phyloP scores from a whole-genome alignment of 768 basidiomycete genomes.

The Suillus bovinus region DNA sequence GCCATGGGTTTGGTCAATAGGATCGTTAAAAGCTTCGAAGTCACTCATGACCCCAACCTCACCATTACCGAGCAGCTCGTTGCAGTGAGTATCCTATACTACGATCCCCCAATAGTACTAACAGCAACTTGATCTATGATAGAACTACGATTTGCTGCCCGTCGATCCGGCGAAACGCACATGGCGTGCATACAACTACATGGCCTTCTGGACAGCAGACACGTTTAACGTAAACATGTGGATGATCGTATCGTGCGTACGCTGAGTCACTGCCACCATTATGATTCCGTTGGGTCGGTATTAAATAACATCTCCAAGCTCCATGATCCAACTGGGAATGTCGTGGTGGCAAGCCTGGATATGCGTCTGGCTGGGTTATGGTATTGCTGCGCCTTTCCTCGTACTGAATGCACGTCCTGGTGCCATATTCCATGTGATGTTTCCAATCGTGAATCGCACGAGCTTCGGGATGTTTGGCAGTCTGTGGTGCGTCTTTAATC shows the following conservation, averaged over 20 bases:
- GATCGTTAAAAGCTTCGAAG: slow-evolving; percentile 42
- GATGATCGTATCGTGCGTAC: slow-evolving; percentile 66
- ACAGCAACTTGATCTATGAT: slow-evolving; percentile 8
- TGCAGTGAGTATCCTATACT: slow-evolving; percentile 42
- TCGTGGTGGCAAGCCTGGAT: slow-evolving; percentile 89
- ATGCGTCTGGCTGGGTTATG: slow-evolving; percentile 70
- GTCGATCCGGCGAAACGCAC: slow-evolving; percentile 61
- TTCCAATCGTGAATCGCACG: slow-evolving; percentile 74
- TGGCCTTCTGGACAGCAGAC: slow-evolving; percentile 80
- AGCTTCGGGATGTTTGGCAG: slow-evolving; percentile 80
- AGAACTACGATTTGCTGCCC: slow-evolving; percentile 75
- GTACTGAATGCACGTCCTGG: slow-evolving; percentile 78
- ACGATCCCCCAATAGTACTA: slow-evolving; percentile 1
- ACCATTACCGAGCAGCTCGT: slow-evolving; percentile 59
- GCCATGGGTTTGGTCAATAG: slow-evolving; percentile 27
- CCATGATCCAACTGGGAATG: slow-evolving; percentile 70
- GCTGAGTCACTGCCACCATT: no score
- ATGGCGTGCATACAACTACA: slow-evolving; percentile 67
- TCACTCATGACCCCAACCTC: slow-evolving; percentile 52
- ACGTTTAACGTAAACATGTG: slow-evolving; percentile 82
- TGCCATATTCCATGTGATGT: slow-evolving; percentile 74
- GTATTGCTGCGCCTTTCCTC: slow-evolving; percentile 65
- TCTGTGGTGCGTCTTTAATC: slow-evolving; percentile 78
- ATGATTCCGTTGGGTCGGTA: background rate
- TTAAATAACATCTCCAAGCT: slow-evolving; percentile 19